These are phyloP conservation scores for Puccinia polysora DNA, from an alignment of 1,284 basidiomycete species.

Conservation along the genomic window DNA sequence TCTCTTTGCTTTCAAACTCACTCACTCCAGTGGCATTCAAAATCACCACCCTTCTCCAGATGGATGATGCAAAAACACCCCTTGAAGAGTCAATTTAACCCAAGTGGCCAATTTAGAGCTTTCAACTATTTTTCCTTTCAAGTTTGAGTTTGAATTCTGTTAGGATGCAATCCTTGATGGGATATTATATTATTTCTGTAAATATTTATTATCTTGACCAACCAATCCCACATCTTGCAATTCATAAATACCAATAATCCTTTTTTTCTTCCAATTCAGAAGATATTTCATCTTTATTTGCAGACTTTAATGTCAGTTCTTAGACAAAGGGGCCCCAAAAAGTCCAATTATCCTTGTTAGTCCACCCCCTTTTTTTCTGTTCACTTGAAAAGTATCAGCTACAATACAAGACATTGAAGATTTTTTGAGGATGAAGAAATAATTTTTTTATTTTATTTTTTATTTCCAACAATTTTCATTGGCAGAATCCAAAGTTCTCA, in stretches of 20 bases:
- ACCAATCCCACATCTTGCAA: background rate
- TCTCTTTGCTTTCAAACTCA: no score
- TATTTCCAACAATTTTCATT: background rate
- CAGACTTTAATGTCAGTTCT: slow-evolving; percentile 33
- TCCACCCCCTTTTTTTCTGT: background rate
- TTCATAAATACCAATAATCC: background rate
- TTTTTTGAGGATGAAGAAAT: no score
- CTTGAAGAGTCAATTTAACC: no score
- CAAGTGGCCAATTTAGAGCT: no score
- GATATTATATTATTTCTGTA: slow-evolving; percentile 23
- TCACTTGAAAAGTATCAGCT: background rate
- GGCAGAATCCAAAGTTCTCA: slow-evolving; percentile 19
- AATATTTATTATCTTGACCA: background rate
- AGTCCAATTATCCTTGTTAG: slow-evolving; percentile 29
- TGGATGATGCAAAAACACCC: no score
- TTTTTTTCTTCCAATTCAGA: background rate
- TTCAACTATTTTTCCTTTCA: slow-evolving; percentile 25
- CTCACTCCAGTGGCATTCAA: no score
- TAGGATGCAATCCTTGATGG: slow-evolving; percentile 36
- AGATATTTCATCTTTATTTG: slow-evolving; percentile 39
- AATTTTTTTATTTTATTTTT: no score
- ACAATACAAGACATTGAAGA: no score
- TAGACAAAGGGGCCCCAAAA: slow-evolving; percentile 21
- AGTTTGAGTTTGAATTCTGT: slow-evolving; percentile 9
- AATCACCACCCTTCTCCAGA: no score